Conservation (phyloP, 352 stramenopile genomes). For the Phytophthora idaei region DNA sequence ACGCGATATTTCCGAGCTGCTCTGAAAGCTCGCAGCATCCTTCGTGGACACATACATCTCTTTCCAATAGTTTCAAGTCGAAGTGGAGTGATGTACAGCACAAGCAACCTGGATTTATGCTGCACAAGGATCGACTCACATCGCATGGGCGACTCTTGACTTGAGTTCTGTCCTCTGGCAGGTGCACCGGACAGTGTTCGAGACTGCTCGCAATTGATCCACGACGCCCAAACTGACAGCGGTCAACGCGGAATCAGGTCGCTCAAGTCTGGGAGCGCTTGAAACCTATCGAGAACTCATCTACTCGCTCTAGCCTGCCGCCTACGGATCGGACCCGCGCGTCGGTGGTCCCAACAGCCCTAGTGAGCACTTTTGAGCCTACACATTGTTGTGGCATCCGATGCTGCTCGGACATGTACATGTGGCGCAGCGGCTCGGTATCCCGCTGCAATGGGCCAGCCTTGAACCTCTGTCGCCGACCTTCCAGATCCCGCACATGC, state of each 20-base stretch:
- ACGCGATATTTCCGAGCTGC: slow-evolving; percentile 21
- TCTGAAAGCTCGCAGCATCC: neutral
- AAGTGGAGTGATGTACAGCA: neutral
- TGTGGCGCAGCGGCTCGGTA: slow-evolving; percentile 46
- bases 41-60: neutral
- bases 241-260: slow-evolving; percentile 9
- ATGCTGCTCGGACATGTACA: slow-evolving; percentile 49
- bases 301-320: slow-evolving; percentile 47
- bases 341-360: slow-evolving; percentile 26
- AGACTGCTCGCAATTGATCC: slow-evolving; percentile 25
- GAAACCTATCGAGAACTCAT: slow-evolving; percentile 46
- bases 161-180: slow-evolving; percentile 55
- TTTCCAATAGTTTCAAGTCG: neutral
- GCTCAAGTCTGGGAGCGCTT: neutral
- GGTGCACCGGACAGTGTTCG: slow-evolving; percentile 31
- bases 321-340: slow-evolving; percentile 49
- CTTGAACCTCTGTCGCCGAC: slow-evolving; percentile 50
- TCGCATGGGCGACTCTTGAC: neutral
- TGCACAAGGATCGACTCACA: neutral
- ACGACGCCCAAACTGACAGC: neutral
- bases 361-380: slow-evolving; percentile 45
- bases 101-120: neutral
- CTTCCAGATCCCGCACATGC: slow-evolving; percentile 46
- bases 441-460: slow-evolving; percentile 52
- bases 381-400: slow-evolving; percentile 50